phyloP scores from a whole-genome alignment of 495 filamentous ascomycete genomes.

The Penicillium mononematosum region DNA sequence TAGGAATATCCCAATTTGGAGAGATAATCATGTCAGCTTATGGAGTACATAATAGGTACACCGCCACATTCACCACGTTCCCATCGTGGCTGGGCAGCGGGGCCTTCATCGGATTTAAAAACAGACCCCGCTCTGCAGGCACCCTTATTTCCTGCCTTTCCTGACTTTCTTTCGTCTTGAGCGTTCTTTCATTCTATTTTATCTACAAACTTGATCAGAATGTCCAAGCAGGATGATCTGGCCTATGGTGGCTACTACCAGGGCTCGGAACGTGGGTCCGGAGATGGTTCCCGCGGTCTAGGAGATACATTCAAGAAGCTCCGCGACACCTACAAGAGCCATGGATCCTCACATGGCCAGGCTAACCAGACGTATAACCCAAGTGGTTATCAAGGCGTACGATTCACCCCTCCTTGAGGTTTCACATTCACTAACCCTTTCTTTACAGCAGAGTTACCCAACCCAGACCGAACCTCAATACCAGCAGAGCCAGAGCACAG shows the following conservation, averaged over 20 bases:
- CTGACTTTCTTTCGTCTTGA: background rate
- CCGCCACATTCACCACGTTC: conserved; percentile 11
- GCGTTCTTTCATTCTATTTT: background rate
- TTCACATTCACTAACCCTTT: background rate
- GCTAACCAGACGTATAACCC: conserved; percentile 16
- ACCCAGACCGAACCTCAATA: conserved; percentile 21
- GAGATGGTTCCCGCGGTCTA: conserved; percentile 48
- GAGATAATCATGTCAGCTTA: conserved; percentile 1
- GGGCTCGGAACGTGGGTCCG: conserved; percentile 25
- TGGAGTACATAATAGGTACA: background rate
- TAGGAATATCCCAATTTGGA: background rate
- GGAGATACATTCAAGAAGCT: conserved; percentile 54
- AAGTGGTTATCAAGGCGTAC: conserved; percentile 20
- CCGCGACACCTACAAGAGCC: conserved; percentile 43
- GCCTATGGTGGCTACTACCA: conserved; percentile 58
- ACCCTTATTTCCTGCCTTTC: background rate
- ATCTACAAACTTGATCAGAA: conserved; percentile 15
- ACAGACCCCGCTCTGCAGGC: conserved; percentile 11
- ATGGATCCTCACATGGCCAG: conserved; percentile 25
- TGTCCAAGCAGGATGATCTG: conserved; percentile 52
- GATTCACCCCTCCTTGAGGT: background rate
- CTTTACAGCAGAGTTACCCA: conserved; percentile 15
- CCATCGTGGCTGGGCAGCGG: conserved; percentile 13
- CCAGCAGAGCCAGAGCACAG: conserved; percentile 15
- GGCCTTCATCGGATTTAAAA: conserved; percentile 4